These are phyloP conservation scores for Quercus phellos DNA, from an alignment of 331 rosid genomes.

Conservation along the genomic window DNA sequence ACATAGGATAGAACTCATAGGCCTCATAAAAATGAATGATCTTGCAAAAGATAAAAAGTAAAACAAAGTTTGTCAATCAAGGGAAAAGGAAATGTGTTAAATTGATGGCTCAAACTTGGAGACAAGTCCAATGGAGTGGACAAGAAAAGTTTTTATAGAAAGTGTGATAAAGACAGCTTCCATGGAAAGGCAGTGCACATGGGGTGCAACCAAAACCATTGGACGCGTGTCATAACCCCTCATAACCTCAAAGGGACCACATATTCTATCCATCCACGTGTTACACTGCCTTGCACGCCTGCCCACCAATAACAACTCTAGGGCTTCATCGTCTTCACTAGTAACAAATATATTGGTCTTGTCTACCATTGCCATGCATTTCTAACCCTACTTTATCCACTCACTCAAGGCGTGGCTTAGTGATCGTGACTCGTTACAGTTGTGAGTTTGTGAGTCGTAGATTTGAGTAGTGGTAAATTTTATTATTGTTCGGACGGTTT, in stretches of 20 bases:
- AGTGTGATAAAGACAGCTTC: slow-evolving; percentile 28
- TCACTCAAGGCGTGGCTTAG: no score
- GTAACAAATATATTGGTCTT: background rate
- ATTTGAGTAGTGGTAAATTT: no score
- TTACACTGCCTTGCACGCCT: slow-evolving; percentile 3
- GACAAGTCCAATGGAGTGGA: slow-evolving; percentile 14
- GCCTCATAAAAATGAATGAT: no score
- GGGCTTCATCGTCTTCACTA: background rate
- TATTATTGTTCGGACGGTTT: fast-evolving
- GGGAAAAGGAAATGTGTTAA: no score
- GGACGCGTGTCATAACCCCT: slow-evolving; percentile 73
- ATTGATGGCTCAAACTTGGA: background rate
- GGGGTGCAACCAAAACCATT: slow-evolving; percentile 40
- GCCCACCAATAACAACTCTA: slow-evolving; percentile 20
- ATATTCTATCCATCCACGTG: slow-evolving; percentile 45
- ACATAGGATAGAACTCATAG: no score
- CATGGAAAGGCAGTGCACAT: slow-evolving; percentile 51
- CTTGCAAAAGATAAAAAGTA: no score
- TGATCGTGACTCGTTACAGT: no score
- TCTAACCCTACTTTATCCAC: no score
- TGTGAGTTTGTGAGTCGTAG: no score
- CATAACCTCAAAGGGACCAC: slow-evolving; percentile 43
- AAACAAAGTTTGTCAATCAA: no score
- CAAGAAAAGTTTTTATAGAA: slow-evolving; percentile 1
- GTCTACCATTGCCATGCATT: no score